A percentile compares a stretch with the other conserved stretches of the same genome.
Conservation (phyloP, 2,329 filamentous ascomycete genomes). For the Pyricularia sp. region DNA sequence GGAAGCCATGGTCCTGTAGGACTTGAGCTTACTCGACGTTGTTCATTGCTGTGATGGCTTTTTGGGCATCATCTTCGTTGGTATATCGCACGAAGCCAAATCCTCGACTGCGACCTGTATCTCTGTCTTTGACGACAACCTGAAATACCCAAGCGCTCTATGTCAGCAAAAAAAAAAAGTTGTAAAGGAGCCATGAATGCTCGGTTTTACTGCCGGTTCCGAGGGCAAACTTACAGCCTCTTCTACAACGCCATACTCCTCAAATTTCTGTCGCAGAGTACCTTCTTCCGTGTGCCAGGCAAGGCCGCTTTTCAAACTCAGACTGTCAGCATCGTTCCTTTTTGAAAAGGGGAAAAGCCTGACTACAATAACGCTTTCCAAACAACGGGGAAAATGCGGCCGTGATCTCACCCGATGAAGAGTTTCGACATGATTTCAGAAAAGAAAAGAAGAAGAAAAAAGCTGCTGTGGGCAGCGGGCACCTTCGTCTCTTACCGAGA, state of each 20-base stretch:
- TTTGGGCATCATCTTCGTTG: slow-evolving; percentile 61
- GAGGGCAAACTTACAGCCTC: slow-evolving; percentile 65
- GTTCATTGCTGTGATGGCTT: slow-evolving; percentile 69
- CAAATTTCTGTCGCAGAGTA: slow-evolving; percentile 79
- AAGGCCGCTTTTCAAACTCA: slow-evolving; percentile 59
- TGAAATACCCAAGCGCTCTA: slow-evolving; percentile 22
- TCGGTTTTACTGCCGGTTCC: neutral
- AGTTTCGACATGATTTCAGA: slow-evolving; percentile 65
- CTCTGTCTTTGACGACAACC: slow-evolving; percentile 96
- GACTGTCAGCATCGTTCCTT: neutral
- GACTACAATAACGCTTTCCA: neutral
- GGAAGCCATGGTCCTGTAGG: too few species aligned
- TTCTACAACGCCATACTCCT: slow-evolving; percentile 79
- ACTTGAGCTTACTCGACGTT: slow-evolving; percentile 62
- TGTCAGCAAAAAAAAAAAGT: neutral
- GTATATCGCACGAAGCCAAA: slow-evolving; percentile 93
- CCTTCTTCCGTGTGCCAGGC: slow-evolving; percentile 95
- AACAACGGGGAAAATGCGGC: neutral
- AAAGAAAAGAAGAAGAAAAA: too few species aligned
- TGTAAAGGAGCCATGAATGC: neutral
- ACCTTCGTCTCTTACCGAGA: neutral
- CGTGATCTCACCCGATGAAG: slow-evolving; percentile 68
- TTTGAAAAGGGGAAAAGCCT: neutral
- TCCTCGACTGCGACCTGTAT: slow-evolving; percentile 89
- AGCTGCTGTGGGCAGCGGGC: neutral